Base-by-base conservation (phyloP, 331 rosid species). In the Saraca asoca region DNA sequence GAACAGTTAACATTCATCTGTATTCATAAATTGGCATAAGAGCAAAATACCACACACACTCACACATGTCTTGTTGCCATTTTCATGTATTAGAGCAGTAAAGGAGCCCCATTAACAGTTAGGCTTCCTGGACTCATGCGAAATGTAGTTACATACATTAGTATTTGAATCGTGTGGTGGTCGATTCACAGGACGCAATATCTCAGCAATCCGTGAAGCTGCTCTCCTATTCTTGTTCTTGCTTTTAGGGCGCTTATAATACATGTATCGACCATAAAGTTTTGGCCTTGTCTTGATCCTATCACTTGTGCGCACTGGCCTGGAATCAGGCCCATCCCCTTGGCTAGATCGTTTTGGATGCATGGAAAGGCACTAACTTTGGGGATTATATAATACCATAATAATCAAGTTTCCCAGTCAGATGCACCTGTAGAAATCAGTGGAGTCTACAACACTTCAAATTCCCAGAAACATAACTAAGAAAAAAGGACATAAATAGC, bases 191-290 rank as follows among this genome's bases (percentile, higher is more conserved):
- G 86, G 82, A 53, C 88, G 80, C 41, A 92, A 70, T 83, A 89
- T 71, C 82, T 85, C 82, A 48, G 98, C 98, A 76, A 93, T 87
- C 64, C 79, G 87, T 7, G 91, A 81, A 63, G 97, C 98, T 13
- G 96, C 91, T 17, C 91, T 85, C 77, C 96, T 76, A 58, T 75
- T 79, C 79, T 88, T 91, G 72, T 53, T 80, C 87, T 87, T 87
- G 73, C 55, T 58, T 78, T 87, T 87, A 75, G 80, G 75, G 33
- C 71, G 45, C 48, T 63, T 68, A 70, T 80, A 87, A 80, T 75
- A 88, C 43, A 80, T 53, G 77, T 58, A 87, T 0, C 95, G 83
- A 16, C 84, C 84, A 80, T 75, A 83, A 5, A 58, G 11, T 43
- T 70, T 84, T 5, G 95, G 91, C 73, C 95, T 78, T 9, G 84